Evolutionary conservation across 202 grass and related monocot species (phyloP), one percentile per base, ranked within the genome.

Genomic region (Thinopyrum obtusiflorum): DNA sequence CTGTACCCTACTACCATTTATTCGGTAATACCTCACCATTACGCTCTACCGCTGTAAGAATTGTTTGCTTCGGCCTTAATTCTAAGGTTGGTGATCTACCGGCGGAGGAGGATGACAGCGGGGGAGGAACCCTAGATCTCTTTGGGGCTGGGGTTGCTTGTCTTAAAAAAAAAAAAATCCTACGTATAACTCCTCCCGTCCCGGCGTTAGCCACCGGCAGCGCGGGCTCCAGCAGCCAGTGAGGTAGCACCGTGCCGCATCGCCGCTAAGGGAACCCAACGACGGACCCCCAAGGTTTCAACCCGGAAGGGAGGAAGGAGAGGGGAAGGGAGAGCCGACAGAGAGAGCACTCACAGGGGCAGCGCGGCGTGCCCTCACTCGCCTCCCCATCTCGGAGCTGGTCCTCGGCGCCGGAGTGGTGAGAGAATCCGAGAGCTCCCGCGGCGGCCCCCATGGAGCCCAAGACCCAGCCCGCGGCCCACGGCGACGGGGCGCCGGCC

Each of bases 361-460:
- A 42, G 37, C 9, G 37, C 82, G 78, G 67, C 82, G 82, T 25
- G 64, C 78, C 46, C 46, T 89, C 78, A 53, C 59, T 86, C 71
- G 66, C 37, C 75, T 86, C 75, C 83, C 46, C 88, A 40, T 82
- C 85, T 74, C 88, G 80, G 74, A 55, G 88, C 33, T 42, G 86
- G 72, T 68, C 61, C 83, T 7, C 24, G 73, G 47, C 55, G 73
- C 27, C 4, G 80, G 21, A 61, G 76, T 25, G 79, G 85, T 79
- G 35, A 60, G 65, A 23, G 6, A 26, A 64, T 11, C 69, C 20
- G 47, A 40, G 35, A 51, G 35, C 84, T 77, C 21, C 20, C 27
- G 44, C 66, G 7, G 14, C 65, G 39, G 27, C 4, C 70, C 44
- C 70, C 80, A 95, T 95, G 93, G 90, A 95, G 88, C 78, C 85